Conservation (phyloP, 306 rosid genomes). For the Dalbergia cultrata region DNA sequence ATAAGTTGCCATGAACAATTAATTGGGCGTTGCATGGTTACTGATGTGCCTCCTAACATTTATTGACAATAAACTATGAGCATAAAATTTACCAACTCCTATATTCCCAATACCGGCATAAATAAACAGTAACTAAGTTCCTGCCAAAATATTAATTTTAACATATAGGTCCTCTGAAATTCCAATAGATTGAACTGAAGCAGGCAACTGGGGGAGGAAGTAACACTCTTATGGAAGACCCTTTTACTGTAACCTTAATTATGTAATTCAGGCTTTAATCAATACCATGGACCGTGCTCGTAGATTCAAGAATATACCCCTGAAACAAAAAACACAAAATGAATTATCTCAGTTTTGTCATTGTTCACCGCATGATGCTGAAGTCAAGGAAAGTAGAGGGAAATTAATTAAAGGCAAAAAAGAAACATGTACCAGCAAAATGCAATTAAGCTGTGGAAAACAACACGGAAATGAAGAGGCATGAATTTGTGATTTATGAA, state of each 20-base stretch:
- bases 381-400: constrained; percentile 10
- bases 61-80: background rate
- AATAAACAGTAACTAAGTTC: constrained; percentile 1
- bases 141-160: constrained; percentile 19
- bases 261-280: constrained; percentile 64
- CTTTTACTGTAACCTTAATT: background rate
- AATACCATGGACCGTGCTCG: constrained; percentile 73
- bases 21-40: constrained; percentile 1
- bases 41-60: background rate
- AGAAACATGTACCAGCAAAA: constrained; percentile 76
- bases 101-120: constrained; percentile 13
- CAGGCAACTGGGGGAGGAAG: background rate
- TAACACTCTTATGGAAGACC: constrained; percentile 1
- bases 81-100: background rate
- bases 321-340: constrained; percentile 42
- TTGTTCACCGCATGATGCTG: constrained; percentile 26
- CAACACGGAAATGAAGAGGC: constrained; percentile 88
- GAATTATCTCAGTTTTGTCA: constrained; percentile 30
- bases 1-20: constrained; percentile 18
- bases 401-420: background rate
- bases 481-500: constrained; percentile 90
- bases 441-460: constrained; percentile 81
- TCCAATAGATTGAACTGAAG: background rate
- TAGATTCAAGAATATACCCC: constrained; percentile 92
- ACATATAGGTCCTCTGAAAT: background rate